Evolutionary conservation across 148 eudicot species (phyloP).

Genomic region (Fagopyrum esculentum): DNA sequence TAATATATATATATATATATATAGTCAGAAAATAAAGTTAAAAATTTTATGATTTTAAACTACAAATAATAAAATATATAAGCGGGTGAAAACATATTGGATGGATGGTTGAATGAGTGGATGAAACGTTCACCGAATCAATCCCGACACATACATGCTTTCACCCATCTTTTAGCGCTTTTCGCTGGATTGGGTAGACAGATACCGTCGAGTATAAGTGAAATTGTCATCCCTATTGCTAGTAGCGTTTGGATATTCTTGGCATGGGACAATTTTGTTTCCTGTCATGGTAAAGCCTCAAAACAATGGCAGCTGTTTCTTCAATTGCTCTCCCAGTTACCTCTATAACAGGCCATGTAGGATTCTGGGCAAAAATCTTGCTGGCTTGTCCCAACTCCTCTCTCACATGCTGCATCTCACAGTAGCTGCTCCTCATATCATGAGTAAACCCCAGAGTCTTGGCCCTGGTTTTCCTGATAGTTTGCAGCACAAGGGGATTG

Average conservation of each 20-base stretch:
- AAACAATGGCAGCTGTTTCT: conserved; percentile 80
- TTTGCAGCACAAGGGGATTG: conserved; percentile 58
- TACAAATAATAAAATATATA: no score
- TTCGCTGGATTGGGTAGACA: no score
- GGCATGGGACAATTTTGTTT: conserved; percentile 73
- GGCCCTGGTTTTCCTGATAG: conserved; percentile 71
- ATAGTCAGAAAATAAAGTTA: no score
- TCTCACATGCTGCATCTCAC: conserved; percentile 69
- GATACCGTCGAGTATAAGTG: no score
- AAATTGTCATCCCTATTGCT: background rate
- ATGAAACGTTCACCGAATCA: no score
- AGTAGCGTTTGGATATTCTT: conserved; percentile 83
- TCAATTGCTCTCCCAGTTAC: conserved; percentile 93
- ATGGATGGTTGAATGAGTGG: no score
- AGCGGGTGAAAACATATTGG: no score
- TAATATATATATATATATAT: no score
- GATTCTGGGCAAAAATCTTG: conserved; percentile 68
- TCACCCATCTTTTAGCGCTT: no score
- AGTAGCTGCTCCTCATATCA: conserved; percentile 44
- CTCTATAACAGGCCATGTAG: conserved; percentile 40
- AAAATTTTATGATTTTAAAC: no score
- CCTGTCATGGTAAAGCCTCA: conserved; percentile 79
- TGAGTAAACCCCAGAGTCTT: conserved; percentile 66
- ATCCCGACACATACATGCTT: no score
- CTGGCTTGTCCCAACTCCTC: conserved; percentile 62